phyloP scores from a whole-genome alignment of 768 basidiomycete species.

The button mushroom (Agaricus bisporus) region DNA sequence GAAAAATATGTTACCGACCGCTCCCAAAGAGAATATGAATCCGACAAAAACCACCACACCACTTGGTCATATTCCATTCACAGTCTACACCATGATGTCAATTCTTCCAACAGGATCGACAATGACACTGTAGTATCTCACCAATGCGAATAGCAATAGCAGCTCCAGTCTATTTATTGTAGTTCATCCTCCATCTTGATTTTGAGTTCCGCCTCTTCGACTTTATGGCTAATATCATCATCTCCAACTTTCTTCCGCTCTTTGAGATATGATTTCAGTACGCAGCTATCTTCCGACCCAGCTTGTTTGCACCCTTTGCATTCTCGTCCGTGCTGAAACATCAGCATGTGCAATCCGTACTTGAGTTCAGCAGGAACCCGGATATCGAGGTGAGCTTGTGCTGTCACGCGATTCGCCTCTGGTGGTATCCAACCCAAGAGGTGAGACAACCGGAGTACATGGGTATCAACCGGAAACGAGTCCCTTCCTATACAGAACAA shows the following conservation, averaged over 20 bases:
- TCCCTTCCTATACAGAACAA: slow-evolving; percentile 55
- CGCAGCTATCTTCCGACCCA: slow-evolving; percentile 18
- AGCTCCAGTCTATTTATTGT: background rate
- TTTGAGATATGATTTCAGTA: slow-evolving; percentile 26
- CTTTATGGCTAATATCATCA: background rate
- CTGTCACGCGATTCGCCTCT: slow-evolving; percentile 39
- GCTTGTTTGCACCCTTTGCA: slow-evolving; percentile 48
- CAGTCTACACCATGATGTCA: no score
- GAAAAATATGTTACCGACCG: no score
- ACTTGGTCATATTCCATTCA: no score
- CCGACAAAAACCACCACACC: no score
- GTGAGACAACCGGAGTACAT: slow-evolving; percentile 49
- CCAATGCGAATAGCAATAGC: no score
- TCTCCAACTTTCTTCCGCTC: slow-evolving; percentile 4
- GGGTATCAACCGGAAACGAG: slow-evolving; percentile 61
- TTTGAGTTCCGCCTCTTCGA: background rate
- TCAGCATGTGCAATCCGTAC: slow-evolving; percentile 50
- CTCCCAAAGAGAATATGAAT: no score
- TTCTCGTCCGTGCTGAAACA: slow-evolving; percentile 49
- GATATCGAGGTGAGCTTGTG: slow-evolving; percentile 54
- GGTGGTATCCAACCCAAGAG: slow-evolving; percentile 46
- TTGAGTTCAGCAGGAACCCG: slow-evolving; percentile 47
- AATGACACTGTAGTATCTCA: no score
- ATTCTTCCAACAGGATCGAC: no score
- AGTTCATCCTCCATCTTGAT: background rate